Conservation (phyloP, 768 basidiomycete genomes). For the Mycena galericulata region DNA sequence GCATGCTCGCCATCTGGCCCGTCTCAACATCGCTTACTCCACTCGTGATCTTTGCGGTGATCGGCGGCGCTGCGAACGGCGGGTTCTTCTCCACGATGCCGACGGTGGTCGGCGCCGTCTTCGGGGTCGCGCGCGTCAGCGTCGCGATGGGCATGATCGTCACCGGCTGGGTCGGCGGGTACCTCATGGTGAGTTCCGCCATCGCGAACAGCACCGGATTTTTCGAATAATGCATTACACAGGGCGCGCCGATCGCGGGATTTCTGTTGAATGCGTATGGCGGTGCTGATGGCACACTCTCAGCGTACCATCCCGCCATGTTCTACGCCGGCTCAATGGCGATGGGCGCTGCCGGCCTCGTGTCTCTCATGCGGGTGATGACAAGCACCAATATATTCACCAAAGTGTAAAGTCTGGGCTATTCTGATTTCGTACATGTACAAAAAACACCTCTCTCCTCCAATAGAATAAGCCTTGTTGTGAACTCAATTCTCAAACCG, state of each 20-base stretch:
- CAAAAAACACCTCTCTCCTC: neutral
- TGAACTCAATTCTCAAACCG: conserved; percentile 40
- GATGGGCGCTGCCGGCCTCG: conserved; percentile 38
- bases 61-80: conserved; percentile 46
- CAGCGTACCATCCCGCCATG: conserved; percentile 46
- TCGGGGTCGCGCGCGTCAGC: conserved; percentile 42
- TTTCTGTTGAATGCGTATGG: conserved; percentile 45
- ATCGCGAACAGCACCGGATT: too few relatives aligned
- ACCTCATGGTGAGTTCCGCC: conserved; percentile 18
- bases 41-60: conserved; percentile 40
- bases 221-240: too few relatives aligned
- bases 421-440: neutral
- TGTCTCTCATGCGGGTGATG: conserved; percentile 25
- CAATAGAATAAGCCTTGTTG: too few relatives aligned
- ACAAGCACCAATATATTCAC: conserved; percentile 16
- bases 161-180: conserved; percentile 46
- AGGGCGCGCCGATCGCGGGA: conserved; percentile 45
- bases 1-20: conserved; percentile 46
- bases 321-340: conserved; percentile 44
- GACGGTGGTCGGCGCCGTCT: conserved; percentile 44
- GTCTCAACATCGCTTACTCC: conserved; percentile 39
- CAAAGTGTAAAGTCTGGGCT: conserved; percentile 9
- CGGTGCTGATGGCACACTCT: conserved; percentile 33
- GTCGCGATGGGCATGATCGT: conserved; percentile 49
- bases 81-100: conserved; percentile 50